Evolutionary conservation across 345 rosid genomes (phyloP).

Genomic region (Isatis tinctoria): DNA sequence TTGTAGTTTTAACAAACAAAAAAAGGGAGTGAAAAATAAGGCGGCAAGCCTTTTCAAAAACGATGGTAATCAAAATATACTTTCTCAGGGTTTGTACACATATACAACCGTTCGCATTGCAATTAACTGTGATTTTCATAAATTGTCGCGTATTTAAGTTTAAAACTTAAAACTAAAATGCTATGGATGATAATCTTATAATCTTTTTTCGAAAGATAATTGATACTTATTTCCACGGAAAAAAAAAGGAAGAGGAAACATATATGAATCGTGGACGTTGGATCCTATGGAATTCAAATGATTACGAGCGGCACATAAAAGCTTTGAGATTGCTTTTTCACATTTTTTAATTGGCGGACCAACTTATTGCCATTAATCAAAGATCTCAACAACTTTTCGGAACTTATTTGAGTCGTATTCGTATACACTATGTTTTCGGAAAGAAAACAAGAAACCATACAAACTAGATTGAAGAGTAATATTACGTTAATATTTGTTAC

Average conservation of each 20-base stretch:
- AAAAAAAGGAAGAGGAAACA: neutral
- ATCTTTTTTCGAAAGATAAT: too few species aligned
- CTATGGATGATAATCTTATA: too few species aligned
- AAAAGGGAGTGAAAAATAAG: neutral
- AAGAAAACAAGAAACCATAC: neutral
- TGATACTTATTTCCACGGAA: too few species aligned
- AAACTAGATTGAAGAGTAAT: neutral
- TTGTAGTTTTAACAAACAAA: neutral
- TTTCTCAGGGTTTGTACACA: neutral
- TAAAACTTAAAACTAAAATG: neutral
- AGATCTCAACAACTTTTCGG: neutral
- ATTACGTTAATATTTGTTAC: neutral
- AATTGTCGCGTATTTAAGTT: neutral
- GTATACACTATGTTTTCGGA: neutral
- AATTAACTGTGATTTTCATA: neutral
- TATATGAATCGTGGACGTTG: slow-evolving; percentile 15
- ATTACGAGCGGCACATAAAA: slow-evolving; percentile 32
- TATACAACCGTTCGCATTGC: neutral
- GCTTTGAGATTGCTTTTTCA: slow-evolving; percentile 14
- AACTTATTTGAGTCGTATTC: neutral
- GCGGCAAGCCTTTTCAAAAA: neutral
- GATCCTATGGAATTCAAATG: slow-evolving; percentile 34
- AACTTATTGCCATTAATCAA: neutral
- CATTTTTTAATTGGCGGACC: slow-evolving; percentile 14
- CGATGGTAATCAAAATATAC: neutral